Conservation (phyloP, 108 stramenopile genomes). For the Nitzschia sp. region DNA sequence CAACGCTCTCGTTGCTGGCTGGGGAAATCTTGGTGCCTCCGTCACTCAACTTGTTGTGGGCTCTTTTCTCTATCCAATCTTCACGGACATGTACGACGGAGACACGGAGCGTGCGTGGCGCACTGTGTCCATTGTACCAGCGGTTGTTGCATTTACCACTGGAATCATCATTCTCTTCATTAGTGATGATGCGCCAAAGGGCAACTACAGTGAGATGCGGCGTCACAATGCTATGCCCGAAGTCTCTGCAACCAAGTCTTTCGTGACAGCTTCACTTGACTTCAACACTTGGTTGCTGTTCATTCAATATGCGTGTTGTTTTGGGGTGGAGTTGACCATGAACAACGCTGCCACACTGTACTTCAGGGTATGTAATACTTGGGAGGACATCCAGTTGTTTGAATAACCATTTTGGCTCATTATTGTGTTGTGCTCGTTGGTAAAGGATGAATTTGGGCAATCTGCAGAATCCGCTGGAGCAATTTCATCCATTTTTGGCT, state of each 20-base stretch:
- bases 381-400: not conserved
- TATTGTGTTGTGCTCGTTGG: not conserved
- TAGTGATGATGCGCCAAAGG: constrained; percentile 86
- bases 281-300: constrained; percentile 75
- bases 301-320: constrained; percentile 83
- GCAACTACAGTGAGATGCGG: constrained; percentile 69
- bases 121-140: constrained; percentile 72
- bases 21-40: constrained; percentile 88
- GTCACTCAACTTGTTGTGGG: constrained; percentile 70
- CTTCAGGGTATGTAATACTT: constrained; percentile 46
- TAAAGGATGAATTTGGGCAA: constrained; percentile 59
- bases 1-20: constrained; percentile 79
- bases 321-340: constrained; percentile 86
- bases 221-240: constrained; percentile 56
- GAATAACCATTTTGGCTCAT: not conserved
- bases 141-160: constrained; percentile 50
- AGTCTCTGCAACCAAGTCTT: constrained; percentile 39
- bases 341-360: constrained; percentile 77
- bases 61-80: constrained; percentile 61
- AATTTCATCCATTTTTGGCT: constrained; percentile 77
- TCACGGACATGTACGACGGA: constrained; percentile 50
- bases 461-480: constrained; percentile 67
- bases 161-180: constrained; percentile 42
- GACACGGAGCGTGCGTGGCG: constrained; percentile 57
- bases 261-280: constrained; percentile 44